phyloP scores from a whole-genome alignment of 805 yeast species.

The Metschnikowia reukaufii region DNA sequence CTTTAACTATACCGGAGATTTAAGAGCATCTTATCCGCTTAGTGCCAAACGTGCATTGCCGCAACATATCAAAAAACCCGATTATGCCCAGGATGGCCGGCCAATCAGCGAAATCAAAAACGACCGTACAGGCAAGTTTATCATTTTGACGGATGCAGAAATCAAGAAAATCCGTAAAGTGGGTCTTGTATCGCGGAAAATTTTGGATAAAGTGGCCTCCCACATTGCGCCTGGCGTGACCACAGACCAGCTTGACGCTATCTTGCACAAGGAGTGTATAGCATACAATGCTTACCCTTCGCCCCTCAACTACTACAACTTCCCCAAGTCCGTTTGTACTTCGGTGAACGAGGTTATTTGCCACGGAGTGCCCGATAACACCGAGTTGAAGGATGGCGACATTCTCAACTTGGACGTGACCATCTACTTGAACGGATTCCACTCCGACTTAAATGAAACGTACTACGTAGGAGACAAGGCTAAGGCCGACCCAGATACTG shows the following conservation, averaged over 20 bases:
- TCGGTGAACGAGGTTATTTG: slow-evolving; percentile 94
- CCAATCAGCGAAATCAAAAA: slow-evolving; percentile 77
- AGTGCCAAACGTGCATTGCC: slow-evolving; percentile 72
- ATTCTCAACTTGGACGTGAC: slow-evolving; percentile 90
- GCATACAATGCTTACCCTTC: slow-evolving; percentile 92
- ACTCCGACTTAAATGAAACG: slow-evolving; percentile 94
- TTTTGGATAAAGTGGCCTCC: slow-evolving; percentile 86
- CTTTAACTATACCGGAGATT: slow-evolving; percentile 67
- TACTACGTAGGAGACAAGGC: slow-evolving; percentile 94
- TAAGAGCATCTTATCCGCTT: slow-evolving; percentile 81
- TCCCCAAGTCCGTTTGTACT: slow-evolving; percentile 89
- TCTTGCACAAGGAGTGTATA: slow-evolving; percentile 85
- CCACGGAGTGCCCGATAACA: slow-evolving; percentile 95
- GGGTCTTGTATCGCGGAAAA: slow-evolving; percentile 77
- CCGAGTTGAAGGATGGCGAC: slow-evolving; percentile 88
- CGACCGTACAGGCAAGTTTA: slow-evolving; percentile 67
- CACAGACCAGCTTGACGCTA: slow-evolving; percentile 85
- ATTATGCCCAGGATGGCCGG: slow-evolving; percentile 76
- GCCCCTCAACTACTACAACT: slow-evolving; percentile 90
- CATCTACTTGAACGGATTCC: slow-evolving; percentile 81
- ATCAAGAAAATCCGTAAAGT: slow-evolving; percentile 73
- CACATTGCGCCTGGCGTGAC: slow-evolving; percentile 85
- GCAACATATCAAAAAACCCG: slow-evolving; percentile 69
- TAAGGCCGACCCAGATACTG: slow-evolving; percentile 72
- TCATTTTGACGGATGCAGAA: slow-evolving; percentile 62